These are phyloP conservation scores for Houttuynia cordata DNA, from an alignment of 164 flowering plant genomes.

Conservation along the genomic window DNA sequence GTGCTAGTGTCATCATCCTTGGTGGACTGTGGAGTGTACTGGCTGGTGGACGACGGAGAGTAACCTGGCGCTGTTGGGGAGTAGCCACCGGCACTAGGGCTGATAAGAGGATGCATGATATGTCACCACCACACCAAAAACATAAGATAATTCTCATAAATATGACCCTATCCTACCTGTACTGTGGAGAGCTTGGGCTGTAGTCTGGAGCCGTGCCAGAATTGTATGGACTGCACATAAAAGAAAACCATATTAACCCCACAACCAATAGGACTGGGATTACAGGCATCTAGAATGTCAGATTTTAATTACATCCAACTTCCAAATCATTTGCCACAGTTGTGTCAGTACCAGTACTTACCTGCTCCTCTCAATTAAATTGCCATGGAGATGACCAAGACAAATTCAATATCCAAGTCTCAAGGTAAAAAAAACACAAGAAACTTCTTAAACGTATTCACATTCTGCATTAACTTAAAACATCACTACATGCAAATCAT, in stretches of 20 bases:
- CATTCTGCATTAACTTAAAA: not conserved
- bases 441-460: not conserved
- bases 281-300: not conserved
- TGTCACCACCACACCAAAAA: not conserved
- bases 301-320: too few relatives aligned
- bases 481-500: too few relatives aligned
- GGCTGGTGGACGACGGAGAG: conserved; percentile 90
- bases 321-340: too few relatives aligned
- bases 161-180: conserved; percentile 34
- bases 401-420: too few relatives aligned
- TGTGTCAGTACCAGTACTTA: too few relatives aligned
- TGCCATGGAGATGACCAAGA: not conserved
- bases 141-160: not conserved
- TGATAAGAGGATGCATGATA: conserved; percentile 11
- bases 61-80: conserved; percentile 97
- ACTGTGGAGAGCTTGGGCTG: conserved; percentile 89
- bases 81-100: conserved; percentile 95
- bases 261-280: not conserved
- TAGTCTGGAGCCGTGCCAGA: conserved; percentile 69
- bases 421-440: not conserved
- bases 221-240: conserved; percentile 54
- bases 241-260: not conserved
- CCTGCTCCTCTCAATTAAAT: too few relatives aligned
- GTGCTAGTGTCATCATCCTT: conserved; percentile 30
- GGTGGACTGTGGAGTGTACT: conserved; percentile 59